These are phyloP conservation scores for Pseudogymnoascus sp. DNA, from an alignment of 2,329 filamentous ascomycete genomes.

Conservation along the genomic window DNA sequence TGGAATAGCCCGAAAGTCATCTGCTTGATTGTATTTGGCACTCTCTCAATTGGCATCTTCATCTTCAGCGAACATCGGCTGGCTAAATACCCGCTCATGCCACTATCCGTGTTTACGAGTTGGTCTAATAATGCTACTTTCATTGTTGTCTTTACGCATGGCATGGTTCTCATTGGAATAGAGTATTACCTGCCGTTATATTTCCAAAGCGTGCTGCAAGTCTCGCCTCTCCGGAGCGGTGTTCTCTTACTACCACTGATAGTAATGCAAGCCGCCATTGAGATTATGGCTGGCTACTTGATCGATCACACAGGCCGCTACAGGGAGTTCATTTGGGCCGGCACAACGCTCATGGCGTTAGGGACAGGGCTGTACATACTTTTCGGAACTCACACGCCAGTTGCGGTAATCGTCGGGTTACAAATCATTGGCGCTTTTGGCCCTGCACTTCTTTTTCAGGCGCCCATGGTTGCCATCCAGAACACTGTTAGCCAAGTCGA, in stretches of 20 bases:
- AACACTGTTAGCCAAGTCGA: conserved; percentile 52
- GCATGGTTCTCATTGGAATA: conserved; percentile 36
- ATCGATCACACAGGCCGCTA: conserved; percentile 58
- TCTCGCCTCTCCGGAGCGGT: conserved; percentile 62
- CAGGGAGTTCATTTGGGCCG: conserved; percentile 49
- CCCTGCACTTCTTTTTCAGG: conserved; percentile 60
- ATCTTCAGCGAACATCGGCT: conserved; percentile 64
- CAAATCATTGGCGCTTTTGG: conserved; percentile 55
- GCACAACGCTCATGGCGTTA: conserved; percentile 52
- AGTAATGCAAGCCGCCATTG: conserved; percentile 55
- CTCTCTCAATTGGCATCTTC: conserved; percentile 53
- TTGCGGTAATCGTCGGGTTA: conserved; percentile 47
- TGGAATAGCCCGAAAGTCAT: conserved; percentile 71
- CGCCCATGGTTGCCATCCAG: conserved; percentile 59
- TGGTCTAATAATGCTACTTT: conserved; percentile 61
- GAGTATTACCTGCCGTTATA: conserved; percentile 48
- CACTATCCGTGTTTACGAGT: conserved; percentile 60
- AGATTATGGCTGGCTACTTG: conserved; percentile 45
- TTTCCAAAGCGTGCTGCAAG: conserved; percentile 68
- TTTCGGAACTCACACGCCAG: conserved; percentile 48
- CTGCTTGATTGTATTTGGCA: conserved; percentile 69
- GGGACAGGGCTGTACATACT: conserved; percentile 57
- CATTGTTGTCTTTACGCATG: conserved; percentile 62
- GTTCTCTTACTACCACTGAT: conserved; percentile 67
- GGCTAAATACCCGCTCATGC: conserved; percentile 72